Evolutionary conservation across 208 protist genomes (phyloP).

Genomic region (Trypanosoma melophagium): DNA sequence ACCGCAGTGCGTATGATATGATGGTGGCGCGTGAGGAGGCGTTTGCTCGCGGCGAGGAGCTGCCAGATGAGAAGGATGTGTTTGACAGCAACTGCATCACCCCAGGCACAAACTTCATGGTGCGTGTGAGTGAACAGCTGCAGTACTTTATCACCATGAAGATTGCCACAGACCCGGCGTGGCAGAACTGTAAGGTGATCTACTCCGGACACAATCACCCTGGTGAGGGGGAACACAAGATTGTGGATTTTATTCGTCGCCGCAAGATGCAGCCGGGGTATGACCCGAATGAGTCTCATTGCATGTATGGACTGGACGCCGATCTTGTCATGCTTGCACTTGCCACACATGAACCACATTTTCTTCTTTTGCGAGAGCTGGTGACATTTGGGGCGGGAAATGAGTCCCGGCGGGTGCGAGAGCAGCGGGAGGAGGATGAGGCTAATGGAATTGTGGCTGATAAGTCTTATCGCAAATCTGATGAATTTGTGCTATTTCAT

Average conservation of each 20-base stretch:
- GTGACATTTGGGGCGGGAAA: constrained; percentile 77
- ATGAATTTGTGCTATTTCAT: constrained; percentile 90
- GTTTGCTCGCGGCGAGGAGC: constrained; percentile 55
- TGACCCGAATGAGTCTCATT: constrained; percentile 95
- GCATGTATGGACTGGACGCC: constrained; percentile 98
- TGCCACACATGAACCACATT: constrained; percentile 95
- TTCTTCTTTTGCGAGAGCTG: constrained; percentile 96
- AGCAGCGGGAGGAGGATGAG: constrained; percentile 73
- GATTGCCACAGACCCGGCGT: constrained; percentile 89
- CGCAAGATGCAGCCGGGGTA: constrained; percentile 92
- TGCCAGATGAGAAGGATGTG: constrained; percentile 80
- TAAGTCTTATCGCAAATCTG: constrained; percentile 76
- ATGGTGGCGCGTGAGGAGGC: constrained; percentile 83
- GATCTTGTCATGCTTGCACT: constrained; percentile 98
- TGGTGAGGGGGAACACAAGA: constrained; percentile 99
- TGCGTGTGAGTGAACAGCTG: constrained; percentile 88
- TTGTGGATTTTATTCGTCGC: constrained; percentile 98
- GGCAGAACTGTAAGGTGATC: constrained; percentile 92
- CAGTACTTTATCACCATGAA: constrained; percentile 96
- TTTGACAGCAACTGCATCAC: constrained; percentile 99
- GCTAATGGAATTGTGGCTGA: constrained; percentile 80
- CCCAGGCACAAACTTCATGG: constrained; percentile 98
- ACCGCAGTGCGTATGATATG: constrained; percentile 85
- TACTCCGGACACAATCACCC: constrained; percentile 94
- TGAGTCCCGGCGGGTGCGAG: constrained; percentile 61